Evolutionary conservation across 2,329 filamentous ascomycete species (phyloP).

Genomic region (Ramularia endophylla): DNA sequence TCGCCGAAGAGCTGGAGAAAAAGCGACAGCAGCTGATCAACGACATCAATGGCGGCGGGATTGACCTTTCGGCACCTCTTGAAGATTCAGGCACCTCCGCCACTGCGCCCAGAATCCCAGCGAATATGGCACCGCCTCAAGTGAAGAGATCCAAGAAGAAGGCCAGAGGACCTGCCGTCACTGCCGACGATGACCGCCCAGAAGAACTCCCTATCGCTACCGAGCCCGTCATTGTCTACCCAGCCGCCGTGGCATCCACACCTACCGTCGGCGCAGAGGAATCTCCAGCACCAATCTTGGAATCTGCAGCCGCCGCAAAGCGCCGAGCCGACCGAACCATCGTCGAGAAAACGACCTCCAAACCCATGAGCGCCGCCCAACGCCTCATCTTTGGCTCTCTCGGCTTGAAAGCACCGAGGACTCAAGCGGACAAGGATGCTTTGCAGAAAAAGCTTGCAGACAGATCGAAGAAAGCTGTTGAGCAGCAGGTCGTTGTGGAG

Average conservation of each 20-base stretch:
- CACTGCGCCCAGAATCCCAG: neutral
- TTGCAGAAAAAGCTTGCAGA: conserved; percentile 49
- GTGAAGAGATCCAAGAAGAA: neutral
- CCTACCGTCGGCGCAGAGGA: too few species aligned
- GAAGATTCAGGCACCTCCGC: too few species aligned
- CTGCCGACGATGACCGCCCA: conserved; percentile 15
- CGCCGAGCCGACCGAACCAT: too few species aligned
- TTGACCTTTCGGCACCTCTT: too few species aligned
- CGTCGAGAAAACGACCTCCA: too few species aligned
- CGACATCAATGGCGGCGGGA: conserved; percentile 3
- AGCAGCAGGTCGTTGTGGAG: conserved; percentile 1
- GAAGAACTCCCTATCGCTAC: conserved; percentile 12
- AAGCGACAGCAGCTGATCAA: conserved; percentile 2
- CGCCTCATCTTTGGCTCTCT: conserved; percentile 68
- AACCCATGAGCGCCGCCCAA: conserved; percentile 44
- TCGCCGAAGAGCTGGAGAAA: conserved; percentile 1
- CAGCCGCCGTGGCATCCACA: too few species aligned
- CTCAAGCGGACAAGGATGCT: conserved; percentile 60
- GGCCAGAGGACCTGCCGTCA: neutral
- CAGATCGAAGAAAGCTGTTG: conserved; percentile 11
- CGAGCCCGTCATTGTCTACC: neutral
- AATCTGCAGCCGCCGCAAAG: too few species aligned
- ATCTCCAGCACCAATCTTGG: too few species aligned
- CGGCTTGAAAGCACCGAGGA: conserved; percentile 63
- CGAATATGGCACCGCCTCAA: neutral